phyloP scores from a whole-genome alignment of 2,329 filamentous ascomycete genomes.

The Lecanicillium sp. region DNA sequence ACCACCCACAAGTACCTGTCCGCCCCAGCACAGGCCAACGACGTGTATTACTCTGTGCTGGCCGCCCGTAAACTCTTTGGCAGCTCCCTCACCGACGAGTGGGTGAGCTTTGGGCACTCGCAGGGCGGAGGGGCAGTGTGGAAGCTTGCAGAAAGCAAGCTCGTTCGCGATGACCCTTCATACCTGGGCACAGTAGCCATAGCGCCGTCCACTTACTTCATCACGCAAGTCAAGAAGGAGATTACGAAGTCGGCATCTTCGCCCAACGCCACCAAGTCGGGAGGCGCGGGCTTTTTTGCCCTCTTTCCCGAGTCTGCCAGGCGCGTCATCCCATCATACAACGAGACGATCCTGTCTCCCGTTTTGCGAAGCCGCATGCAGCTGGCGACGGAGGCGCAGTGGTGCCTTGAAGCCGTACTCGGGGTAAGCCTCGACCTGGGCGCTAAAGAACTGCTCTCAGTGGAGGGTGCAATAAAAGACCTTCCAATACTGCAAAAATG shows the following conservation, averaged over 20 bases:
- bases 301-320: not conserved
- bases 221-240: not conserved
- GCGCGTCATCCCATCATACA: conserved; percentile 3
- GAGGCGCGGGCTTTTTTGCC: not conserved
- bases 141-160: conserved; percentile 12
- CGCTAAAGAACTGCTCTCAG: not conserved
- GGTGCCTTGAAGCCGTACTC: not conserved
- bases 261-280: not conserved
- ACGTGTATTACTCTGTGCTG: conserved; percentile 11
- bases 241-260: not conserved
- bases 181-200: conserved; percentile 11
- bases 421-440: conserved; percentile 2
- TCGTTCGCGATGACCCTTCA: conserved; percentile 1
- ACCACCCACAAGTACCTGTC: conserved; percentile 13
- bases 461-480: not conserved
- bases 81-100: conserved; percentile 5
- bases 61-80: conserved; percentile 9
- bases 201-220: conserved; percentile 10
- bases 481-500: conserved; percentile 1
- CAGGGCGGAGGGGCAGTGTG: conserved; percentile 14
- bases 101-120: conserved; percentile 12
- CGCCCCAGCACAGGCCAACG: conserved; percentile 8
- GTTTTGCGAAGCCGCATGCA: not conserved
- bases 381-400: not conserved
- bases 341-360: conserved; percentile 1